phyloP scores from a whole-genome alignment of 2,329 filamentous ascomycete species.

The Ceratocystis eucalypticola region DNA sequence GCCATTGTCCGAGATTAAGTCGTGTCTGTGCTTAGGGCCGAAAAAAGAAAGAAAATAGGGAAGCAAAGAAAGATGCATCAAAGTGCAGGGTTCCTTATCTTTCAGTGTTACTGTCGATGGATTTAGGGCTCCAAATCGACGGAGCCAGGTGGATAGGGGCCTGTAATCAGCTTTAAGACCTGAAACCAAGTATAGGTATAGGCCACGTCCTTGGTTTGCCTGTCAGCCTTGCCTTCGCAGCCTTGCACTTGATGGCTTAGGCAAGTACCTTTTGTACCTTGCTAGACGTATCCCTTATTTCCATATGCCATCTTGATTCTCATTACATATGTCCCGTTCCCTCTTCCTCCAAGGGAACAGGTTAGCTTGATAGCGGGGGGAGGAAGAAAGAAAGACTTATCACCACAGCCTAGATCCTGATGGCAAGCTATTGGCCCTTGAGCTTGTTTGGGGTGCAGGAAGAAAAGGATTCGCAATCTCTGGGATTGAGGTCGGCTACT shows the following conservation, averaged over 20 bases:
- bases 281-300: not conserved
- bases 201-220: not conserved
- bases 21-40: conserved; percentile 11
- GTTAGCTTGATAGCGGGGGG: not conserved
- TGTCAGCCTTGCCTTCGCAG: not conserved
- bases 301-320: not conserved
- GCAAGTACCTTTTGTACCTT: not conserved
- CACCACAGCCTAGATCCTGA: not conserved
- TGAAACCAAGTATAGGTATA: not conserved
- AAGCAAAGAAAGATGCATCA: not conserved
- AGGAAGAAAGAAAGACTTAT: not conserved
- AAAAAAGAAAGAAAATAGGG: not conserved
- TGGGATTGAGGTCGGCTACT: too few relatives aligned
- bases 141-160: not conserved
- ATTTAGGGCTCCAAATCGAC: not conserved
- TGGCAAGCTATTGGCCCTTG: not conserved
- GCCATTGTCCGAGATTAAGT: conserved; percentile 18
- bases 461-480: not conserved
- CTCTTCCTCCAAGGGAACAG: not conserved
- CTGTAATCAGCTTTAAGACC: not conserved
- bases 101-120: not conserved
- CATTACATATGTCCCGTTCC: not conserved
- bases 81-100: not conserved
- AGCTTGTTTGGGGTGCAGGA: not conserved
- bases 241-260: not conserved